These are phyloP conservation scores for Nemania serpens DNA, from an alignment of 2,329 filamentous ascomycete genomes.

Conservation along the genomic window DNA sequence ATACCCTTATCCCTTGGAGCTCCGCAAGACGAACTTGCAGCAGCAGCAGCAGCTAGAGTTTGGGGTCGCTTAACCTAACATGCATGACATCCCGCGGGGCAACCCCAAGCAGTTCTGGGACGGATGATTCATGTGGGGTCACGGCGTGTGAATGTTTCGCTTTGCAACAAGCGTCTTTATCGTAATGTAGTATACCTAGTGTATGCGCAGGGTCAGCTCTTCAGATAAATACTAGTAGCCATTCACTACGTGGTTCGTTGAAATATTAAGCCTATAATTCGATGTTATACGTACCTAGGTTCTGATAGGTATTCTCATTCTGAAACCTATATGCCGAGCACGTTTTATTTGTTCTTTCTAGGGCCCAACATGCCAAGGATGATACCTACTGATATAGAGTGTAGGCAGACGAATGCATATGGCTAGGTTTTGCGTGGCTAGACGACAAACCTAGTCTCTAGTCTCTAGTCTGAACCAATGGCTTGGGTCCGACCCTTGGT, in stretches of 20 bases:
- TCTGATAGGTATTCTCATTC: not conserved
- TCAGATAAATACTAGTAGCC: not conserved
- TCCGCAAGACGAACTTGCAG: slow-evolving; percentile 1
- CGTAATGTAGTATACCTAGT: too few relatives aligned
- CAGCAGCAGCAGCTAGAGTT: not conserved
- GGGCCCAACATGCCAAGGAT: too few relatives aligned
- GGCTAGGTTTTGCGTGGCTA: not conserved
- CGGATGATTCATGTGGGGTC: slow-evolving; percentile 16
- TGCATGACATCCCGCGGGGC: slow-evolving; percentile 26
- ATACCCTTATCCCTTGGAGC: too few relatives aligned
- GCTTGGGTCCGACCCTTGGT: not conserved
- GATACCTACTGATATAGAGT: too few relatives aligned
- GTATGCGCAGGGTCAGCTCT: too few relatives aligned
- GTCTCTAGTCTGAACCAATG: slow-evolving; percentile 11
- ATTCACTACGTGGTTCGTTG: not conserved
- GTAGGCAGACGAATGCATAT: too few relatives aligned
- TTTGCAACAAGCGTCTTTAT: not conserved
- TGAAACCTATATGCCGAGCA: not conserved
- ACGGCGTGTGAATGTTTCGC: not conserved
- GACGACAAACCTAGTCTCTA: not conserved
- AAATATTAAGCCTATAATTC: not conserved
- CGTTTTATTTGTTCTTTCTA: too few relatives aligned
- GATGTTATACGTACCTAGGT: too few relatives aligned
- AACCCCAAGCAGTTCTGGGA: slow-evolving; percentile 8
- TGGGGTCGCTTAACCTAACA: slow-evolving; percentile 24